These are phyloP conservation scores for Drechslera avenae DNA, from an alignment of 2,329 filamentous ascomycete species.

Conservation along the genomic window DNA sequence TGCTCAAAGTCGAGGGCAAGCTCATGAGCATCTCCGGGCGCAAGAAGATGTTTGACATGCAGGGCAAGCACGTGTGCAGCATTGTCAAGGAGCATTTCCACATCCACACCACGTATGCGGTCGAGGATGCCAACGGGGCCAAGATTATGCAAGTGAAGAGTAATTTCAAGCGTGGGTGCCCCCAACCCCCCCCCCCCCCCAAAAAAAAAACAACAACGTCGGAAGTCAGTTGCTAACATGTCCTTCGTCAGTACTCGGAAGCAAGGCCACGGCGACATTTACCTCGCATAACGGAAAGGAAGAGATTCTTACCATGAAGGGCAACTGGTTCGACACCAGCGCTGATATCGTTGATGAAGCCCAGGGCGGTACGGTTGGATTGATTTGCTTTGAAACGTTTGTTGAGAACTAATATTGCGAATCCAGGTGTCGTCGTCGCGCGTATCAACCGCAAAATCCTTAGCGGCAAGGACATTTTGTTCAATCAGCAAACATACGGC, in stretches of 20 bases:
- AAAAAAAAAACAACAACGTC: too few relatives aligned
- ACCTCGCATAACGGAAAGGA: conserved; percentile 28
- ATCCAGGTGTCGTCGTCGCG: conserved; percentile 59
- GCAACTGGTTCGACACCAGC: conserved; percentile 63
- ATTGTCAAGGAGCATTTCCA: conserved; percentile 59
- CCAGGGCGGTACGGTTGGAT: conserved; percentile 27
- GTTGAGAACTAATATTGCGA: too few relatives aligned
- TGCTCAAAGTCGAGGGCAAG: conserved; percentile 64
- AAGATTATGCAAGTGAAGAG: conserved; percentile 61
- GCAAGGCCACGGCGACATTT: conserved; percentile 64
- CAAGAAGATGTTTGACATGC: conserved; percentile 62
- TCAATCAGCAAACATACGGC: conserved; percentile 68
- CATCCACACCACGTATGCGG: too few relatives aligned
- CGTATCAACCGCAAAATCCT: conserved; percentile 64
- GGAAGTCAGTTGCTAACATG: too few relatives aligned
- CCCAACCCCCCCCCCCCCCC: too few relatives aligned
- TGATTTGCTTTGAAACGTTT: too few relatives aligned
- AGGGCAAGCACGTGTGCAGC: conserved; percentile 62
- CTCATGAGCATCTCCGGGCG: conserved; percentile 58
- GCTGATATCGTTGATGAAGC: conserved; percentile 64
- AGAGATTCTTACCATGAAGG: conserved; percentile 58
- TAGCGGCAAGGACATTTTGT: conserved; percentile 62
- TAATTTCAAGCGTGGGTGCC: conserved; percentile 58
- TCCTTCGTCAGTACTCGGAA: conserved; percentile 54
- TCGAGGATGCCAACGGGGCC: too few relatives aligned